Evolutionary conservation across 106 monocot species (phyloP), one percentile per base, ranked within the genome.

Genomic region (Dendrobium officinale): DNA sequence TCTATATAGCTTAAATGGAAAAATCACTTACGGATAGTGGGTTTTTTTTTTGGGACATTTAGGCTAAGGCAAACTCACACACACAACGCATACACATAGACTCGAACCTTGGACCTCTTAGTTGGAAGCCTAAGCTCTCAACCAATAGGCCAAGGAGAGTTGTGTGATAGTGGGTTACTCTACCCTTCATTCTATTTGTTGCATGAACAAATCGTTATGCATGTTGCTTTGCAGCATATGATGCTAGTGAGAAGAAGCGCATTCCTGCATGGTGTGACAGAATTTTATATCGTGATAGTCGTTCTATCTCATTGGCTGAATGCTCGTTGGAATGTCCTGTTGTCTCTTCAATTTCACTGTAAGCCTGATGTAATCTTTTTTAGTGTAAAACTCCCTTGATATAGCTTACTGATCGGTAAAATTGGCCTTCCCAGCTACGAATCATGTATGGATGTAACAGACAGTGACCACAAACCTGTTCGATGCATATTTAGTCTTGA

Each of bases 251-350:
- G 84, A 90, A 90, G 88, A 90, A 90, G 67, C 61, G 91, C 20
- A 86, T 91, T 75, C 91, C 91, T 76, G 88, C 91, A 66, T 91
- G 91, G 91, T 91, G 91, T 78, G 91, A 91, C 58, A 86, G 91
- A 84, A 88, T 91, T 74, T 48, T 91, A 22, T 91, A 88, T 86
- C 91, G 91, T 51, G 91, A 91, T 79, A 91, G 82, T 68, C 88
- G 88, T 47, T 86, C 84, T 73, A 82, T 86, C 42, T 82, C 82
- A 24, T 72, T 78, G 27, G 84, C 84, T 59, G 88, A 86, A 79
- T 91, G 91, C 82, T 91, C 88, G 11, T 76, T 89, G 79, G 88
- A 89, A 22, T 87, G 88, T 41, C 89, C 91, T 59, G 72, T 91
- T 17, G 85, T 91, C 81, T 77, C 91, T 75, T 85, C 85, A 75